Evolutionary conservation across 2,329 filamentous ascomycete genomes (phyloP), one percentile per base, ranked within the genome.

Genomic region (Colletotrichum godetiae): DNA sequence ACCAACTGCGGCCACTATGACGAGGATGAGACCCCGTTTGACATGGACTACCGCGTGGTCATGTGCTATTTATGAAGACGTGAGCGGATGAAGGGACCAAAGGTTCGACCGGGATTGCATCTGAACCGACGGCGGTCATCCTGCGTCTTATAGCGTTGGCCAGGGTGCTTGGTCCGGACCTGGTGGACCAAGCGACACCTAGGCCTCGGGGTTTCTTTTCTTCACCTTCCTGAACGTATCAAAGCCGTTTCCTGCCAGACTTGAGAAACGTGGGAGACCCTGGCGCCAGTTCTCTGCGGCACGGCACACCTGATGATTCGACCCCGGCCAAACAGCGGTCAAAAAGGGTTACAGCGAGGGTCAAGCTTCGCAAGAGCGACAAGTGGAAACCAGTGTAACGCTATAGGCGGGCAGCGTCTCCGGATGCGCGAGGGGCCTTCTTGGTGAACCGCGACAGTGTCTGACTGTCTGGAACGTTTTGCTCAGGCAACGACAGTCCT

Each of bases 341-440:
- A 60, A 52, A 46, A 60, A 69, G 70, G 70, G 66, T 69, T 60
- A 29, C 59, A 73, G 27, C 33, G n/a, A 56, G 49, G 59, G 53
- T 69, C 66, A 69, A 52, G 66, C 70, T 73, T 69, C 59, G 37
- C 42, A 24, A 58, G 59, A 49, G 55, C 33, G 42, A 60, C 52
- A n/a, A 66, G 72, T 67, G 68, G 68, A 62, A 74, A 72, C 56
- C 61, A 55, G 68, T 74, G 72, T 67, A 72, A 74, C 72, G 61
- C 55, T 57, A 66, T 35, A 67, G 68, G 72, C 67, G 71, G 68
- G 56, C 68, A 74, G 72, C 72, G 68, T 74, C 62, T 67, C 68
- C 67, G 57, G 61, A 67, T 71, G 72, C 61, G 71, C 71, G 68
- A 73, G 67, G 56, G 61, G 67, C 67, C 56, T 73, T 73, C 52